Conservation (phyloP, 169 alveolate species). For the Miamiensis avidus region DNA sequence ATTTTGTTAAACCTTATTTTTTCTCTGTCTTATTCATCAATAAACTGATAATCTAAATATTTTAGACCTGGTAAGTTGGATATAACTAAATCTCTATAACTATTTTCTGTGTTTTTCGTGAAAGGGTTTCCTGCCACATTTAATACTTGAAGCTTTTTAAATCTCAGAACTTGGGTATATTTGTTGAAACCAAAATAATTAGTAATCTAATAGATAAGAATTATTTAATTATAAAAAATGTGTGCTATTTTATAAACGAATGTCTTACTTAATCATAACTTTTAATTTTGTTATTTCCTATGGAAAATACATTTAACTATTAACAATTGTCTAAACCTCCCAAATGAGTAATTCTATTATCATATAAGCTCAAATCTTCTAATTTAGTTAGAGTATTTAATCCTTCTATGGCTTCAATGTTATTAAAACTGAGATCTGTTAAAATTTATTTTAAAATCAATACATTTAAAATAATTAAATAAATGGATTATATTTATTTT, state of each 20-base stretch:
- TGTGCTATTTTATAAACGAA: conserved; percentile 24
- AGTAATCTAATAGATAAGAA: background rate
- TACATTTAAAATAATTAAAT: background rate
- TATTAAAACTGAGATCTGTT: conserved; percentile 71
- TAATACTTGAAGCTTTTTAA: conserved; percentile 62
- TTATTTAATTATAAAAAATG: background rate
- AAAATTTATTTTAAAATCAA: conserved; percentile 38
- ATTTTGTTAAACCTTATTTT: too few species aligned
- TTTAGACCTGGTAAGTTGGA: conserved; percentile 55
- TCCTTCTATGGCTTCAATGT: conserved; percentile 72
- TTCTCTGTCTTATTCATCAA: conserved; percentile 66
- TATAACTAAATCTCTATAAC: conserved; percentile 61
- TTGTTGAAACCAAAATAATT: conserved; percentile 25
- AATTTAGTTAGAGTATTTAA: conserved; percentile 67
- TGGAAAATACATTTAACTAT: conserved; percentile 69
- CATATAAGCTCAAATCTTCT: conserved; percentile 72
- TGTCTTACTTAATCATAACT: conserved; percentile 51
- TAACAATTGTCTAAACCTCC: conserved; percentile 65
- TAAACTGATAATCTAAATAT: conserved; percentile 70
- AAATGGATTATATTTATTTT: background rate
- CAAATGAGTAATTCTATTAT: conserved; percentile 57
- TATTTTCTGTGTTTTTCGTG: conserved; percentile 60
- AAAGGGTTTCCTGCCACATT: conserved; percentile 72
- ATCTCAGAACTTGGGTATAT: conserved; percentile 35
- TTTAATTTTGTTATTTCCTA: conserved; percentile 68